These are phyloP conservation scores for Lasiodiplodia sp. DNA, from an alignment of 2,329 filamentous ascomycete genomes.

Conservation along the genomic window DNA sequence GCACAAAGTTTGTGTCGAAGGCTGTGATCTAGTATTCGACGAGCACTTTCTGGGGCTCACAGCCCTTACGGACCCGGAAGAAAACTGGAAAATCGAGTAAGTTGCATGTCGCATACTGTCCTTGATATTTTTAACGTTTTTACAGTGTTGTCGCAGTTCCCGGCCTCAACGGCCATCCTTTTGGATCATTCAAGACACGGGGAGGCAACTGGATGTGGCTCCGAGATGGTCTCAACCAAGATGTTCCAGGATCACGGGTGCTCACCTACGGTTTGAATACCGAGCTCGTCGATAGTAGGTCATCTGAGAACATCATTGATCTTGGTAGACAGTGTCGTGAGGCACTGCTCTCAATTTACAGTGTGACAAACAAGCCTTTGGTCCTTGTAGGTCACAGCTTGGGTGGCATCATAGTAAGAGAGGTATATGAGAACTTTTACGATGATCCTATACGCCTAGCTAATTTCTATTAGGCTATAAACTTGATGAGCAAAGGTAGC, in stretches of 20 bases:
- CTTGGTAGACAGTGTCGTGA: neutral
- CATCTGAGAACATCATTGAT: neutral
- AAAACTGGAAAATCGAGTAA: neutral
- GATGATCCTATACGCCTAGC: fast-evolving
- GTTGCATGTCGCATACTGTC: neutral
- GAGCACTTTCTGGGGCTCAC: neutral
- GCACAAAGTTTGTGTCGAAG: neutral
- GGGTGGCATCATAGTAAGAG: neutral
- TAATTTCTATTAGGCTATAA: neutral
- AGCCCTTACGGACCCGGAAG: neutral
- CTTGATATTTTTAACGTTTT: too few relatives aligned
- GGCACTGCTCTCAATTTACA: too few relatives aligned
- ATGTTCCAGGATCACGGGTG: neutral
- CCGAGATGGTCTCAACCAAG: neutral
- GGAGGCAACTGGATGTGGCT: neutral
- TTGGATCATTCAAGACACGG: neutral
- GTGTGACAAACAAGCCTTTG: neutral
- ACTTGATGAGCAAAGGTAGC: neutral
- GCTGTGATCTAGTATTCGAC: neutral
- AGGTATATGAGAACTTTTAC: neutral
- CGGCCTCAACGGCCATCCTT: neutral
- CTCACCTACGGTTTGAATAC: neutral
- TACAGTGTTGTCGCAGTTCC: neutral
- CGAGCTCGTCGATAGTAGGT: neutral
- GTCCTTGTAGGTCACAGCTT: neutral